A percentile compares a stretch with the other conserved stretches of the same genome.
Evolutionary conservation across 306 rosid species (phyloP).

Genomic region (Abrus precatorius): DNA sequence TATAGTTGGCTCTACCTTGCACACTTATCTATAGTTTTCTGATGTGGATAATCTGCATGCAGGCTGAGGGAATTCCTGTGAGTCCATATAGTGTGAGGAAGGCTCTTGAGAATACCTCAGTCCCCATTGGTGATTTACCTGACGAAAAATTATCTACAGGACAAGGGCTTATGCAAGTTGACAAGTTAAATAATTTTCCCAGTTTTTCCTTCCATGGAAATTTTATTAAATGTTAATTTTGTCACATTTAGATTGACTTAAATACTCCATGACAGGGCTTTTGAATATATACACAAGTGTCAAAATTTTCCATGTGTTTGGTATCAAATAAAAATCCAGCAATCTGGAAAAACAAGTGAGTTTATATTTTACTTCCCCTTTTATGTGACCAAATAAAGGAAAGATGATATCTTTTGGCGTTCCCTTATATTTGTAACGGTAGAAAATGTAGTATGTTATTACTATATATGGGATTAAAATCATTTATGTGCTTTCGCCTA

Average conservation of each 20-base stretch:
- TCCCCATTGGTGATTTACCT: slow-evolving; percentile 76
- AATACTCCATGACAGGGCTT: slow-evolving; percentile 75
- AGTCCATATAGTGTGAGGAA: slow-evolving; percentile 90
- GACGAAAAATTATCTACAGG: slow-evolving; percentile 94
- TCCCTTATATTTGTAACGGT: slow-evolving; percentile 15
- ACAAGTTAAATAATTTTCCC: slow-evolving; percentile 72
- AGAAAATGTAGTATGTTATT: slow-evolving; percentile 27
- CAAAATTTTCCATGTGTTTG: slow-evolving; percentile 73
- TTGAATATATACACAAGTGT: slow-evolving; percentile 76
- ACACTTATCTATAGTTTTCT: slow-evolving; percentile 40
- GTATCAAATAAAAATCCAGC: slow-evolving; percentile 78
- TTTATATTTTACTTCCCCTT: slow-evolving; percentile 45
- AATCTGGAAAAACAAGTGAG: slow-evolving; percentile 89
- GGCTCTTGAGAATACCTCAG: slow-evolving; percentile 92
- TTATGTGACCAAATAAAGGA: slow-evolving; percentile 27
- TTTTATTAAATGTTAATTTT: slow-evolving; percentile 35
- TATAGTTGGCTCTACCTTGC: slow-evolving; percentile 36
- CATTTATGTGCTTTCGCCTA: neutral
- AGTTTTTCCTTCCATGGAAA: slow-evolving; percentile 39
- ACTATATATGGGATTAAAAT: neutral
- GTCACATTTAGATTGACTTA: slow-evolving; percentile 34
- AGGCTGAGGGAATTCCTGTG: slow-evolving; percentile 90
- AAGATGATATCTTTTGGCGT: slow-evolving; percentile 29
- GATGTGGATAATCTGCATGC: slow-evolving; percentile 48
- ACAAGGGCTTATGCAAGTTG: slow-evolving; percentile 99